phyloP scores from a whole-genome alignment of 768 basidiomycete species.

The Lactarius psammicola region DNA sequence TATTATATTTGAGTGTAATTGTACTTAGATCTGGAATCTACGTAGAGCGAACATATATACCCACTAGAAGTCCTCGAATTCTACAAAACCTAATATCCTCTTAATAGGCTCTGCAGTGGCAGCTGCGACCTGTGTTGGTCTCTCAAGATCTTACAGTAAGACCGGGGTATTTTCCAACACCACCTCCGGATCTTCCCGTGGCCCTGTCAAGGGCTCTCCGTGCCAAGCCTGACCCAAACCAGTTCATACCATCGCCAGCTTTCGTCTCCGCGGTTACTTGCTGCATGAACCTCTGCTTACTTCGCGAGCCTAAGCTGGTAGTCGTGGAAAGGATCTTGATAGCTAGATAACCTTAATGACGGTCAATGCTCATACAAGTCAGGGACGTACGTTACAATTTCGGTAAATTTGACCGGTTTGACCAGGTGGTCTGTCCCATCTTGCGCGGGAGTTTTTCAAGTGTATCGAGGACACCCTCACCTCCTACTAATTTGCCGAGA shows the following conservation, averaged over 20 bases:
- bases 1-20: constrained; percentile 23
- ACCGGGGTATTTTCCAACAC: constrained; percentile 80
- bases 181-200: constrained; percentile 39
- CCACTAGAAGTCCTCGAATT: constrained; percentile 76
- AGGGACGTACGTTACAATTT: constrained; percentile 73
- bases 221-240: constrained; percentile 84
- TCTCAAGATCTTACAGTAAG: too few relatives aligned
- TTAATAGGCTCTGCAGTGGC: constrained; percentile 59
- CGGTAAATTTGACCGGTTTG: constrained; percentile 81
- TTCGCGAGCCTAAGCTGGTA: constrained; percentile 83
- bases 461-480: constrained; percentile 83
- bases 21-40: constrained; percentile 10
- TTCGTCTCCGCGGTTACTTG: constrained; percentile 45
- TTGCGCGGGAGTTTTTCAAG: constrained; percentile 76
- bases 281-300: constrained; percentile 48
- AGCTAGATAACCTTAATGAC: constrained; percentile 42
- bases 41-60: background rate
- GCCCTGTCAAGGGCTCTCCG: constrained; percentile 36
- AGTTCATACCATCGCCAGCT: constrained; percentile 69
- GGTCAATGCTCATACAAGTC: background rate
- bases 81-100: constrained; percentile 84
- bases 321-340: constrained; percentile 93
- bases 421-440: constrained; percentile 84
- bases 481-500: constrained; percentile 95
- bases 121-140: constrained; percentile 27